Percentiles rank a stretch among this genome's conserved stretches.
Evolutionary conservation across 176 grass and related monocot genomes (phyloP).

Genomic region (Dactylis glomerata): DNA sequence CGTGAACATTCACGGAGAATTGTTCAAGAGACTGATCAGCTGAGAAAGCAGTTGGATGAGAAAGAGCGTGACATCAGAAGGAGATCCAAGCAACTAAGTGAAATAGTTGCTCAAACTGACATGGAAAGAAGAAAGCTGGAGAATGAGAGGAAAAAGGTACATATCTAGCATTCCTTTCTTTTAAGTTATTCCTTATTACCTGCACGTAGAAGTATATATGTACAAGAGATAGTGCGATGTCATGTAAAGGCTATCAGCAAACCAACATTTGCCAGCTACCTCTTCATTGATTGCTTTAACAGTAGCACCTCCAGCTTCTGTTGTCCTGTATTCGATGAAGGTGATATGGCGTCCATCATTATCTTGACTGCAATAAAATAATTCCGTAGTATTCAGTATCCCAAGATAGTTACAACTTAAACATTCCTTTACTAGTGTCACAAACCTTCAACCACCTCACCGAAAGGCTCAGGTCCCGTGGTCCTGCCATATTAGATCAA

Average conservation of each 20-base stretch:
- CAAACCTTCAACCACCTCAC: slow-evolving; percentile 78
- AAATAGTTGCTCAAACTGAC: slow-evolving; percentile 52
- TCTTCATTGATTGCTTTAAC: slow-evolving; percentile 90
- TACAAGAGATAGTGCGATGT: not conserved
- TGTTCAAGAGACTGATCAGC: slow-evolving; percentile 38
- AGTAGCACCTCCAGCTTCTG: slow-evolving; percentile 77
- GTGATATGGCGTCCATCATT: slow-evolving; percentile 68
- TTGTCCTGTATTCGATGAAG: slow-evolving; percentile 82
- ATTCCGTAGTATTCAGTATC: slow-evolving; percentile 11
- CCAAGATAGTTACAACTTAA: not conserved
- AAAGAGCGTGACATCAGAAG: slow-evolving; percentile 35
- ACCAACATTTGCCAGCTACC: slow-evolving; percentile 24
- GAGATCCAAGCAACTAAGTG: slow-evolving; percentile 30
- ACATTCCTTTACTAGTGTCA: not conserved
- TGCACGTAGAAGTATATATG: slow-evolving; percentile 23
- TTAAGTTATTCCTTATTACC: slow-evolving; percentile 58
- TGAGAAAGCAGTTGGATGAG: slow-evolving; percentile 39
- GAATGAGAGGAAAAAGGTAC: slow-evolving; percentile 50
- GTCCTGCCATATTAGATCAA: slow-evolving; percentile 35
- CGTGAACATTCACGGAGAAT: slow-evolving; percentile 36
- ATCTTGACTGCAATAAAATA: slow-evolving; percentile 60
- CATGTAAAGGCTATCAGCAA: not conserved
- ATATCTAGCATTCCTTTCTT: not conserved
- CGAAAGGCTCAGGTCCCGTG: slow-evolving; percentile 65
- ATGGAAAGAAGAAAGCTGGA: slow-evolving; percentile 56